phyloP scores from a whole-genome alignment of 306 rosid species.

The Vigna mungo region DNA sequence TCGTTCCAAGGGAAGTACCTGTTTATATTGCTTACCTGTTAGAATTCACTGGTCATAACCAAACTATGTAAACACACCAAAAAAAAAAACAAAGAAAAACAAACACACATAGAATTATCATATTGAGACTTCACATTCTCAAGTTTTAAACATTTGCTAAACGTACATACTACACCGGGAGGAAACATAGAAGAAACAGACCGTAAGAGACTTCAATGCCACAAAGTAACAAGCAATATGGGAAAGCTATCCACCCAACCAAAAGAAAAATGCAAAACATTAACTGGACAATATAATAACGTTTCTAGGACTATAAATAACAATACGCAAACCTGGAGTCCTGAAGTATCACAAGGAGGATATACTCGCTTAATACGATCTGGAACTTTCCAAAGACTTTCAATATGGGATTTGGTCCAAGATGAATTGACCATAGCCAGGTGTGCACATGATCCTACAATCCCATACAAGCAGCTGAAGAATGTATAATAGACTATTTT shows the following conservation, averaged over 20 bases:
- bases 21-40: conserved; percentile 48
- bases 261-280: neutral
- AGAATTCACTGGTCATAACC: conserved; percentile 40
- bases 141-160: neutral
- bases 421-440: conserved; percentile 97
- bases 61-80: conserved; percentile 6
- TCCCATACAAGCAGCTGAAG: conserved; percentile 84
- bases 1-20: conserved; percentile 92
- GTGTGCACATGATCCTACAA: conserved; percentile 87
- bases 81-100: neutral
- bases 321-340: conserved; percentile 73
- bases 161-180: neutral
- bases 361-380: conserved; percentile 78
- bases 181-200: conserved; percentile 26
- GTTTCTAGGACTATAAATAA: conserved; percentile 35
- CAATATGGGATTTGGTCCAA: conserved; percentile 89
- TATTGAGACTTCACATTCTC: conserved; percentile 8
- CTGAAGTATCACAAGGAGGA: conserved; percentile 95
- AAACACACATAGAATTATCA: neutral
- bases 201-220: conserved; percentile 8
- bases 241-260: conserved; percentile 1
- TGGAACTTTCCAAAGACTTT: conserved; percentile 81
- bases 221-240: conserved; percentile 15
- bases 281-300: conserved; percentile 14
- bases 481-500: conserved; percentile 78